Evolutionary conservation across 1,284 basidiomycete species (phyloP).

Genomic region (Melampsora abietis-canadensis): DNA sequence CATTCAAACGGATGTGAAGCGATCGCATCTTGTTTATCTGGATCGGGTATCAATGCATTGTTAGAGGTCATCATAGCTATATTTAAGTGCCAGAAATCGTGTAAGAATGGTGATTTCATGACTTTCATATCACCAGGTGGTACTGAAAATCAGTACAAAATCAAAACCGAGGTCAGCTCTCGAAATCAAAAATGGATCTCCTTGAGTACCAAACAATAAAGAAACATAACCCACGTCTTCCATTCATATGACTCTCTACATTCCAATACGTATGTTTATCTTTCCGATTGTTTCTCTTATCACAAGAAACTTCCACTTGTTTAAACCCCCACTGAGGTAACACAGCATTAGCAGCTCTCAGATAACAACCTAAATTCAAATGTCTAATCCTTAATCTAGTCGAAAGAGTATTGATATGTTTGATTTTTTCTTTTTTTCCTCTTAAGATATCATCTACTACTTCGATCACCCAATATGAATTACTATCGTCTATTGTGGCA

Average conservation of each 20-base stretch:
- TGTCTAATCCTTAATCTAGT: slow-evolving; percentile 84
- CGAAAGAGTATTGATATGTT: slow-evolving; percentile 79
- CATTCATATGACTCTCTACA: slow-evolving; percentile 94
- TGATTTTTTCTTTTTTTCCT: slow-evolving; percentile 60
- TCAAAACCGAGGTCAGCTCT: slow-evolving; percentile 4
- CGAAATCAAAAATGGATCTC: slow-evolving; percentile 22
- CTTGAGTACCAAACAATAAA: slow-evolving; percentile 2
- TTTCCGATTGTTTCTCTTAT: slow-evolving; percentile 75
- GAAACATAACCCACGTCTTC: slow-evolving; percentile 64
- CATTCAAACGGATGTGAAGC: slow-evolving; percentile 89
- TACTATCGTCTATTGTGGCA: slow-evolving; percentile 73
- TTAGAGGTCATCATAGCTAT: slow-evolving; percentile 99
- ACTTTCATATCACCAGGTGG: slow-evolving; percentile 75
- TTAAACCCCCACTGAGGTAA: slow-evolving; percentile 99
- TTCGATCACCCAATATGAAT: slow-evolving; percentile 91
- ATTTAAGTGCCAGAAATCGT: slow-evolving; percentile 97
- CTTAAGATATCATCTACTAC: slow-evolving; percentile 82
- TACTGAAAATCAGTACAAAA: slow-evolving; percentile 58
- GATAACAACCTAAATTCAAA: slow-evolving; percentile 73
- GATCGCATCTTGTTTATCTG: slow-evolving; percentile 95
- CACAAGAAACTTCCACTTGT: slow-evolving; percentile 92
- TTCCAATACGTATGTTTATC: slow-evolving; percentile 96
- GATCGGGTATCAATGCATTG: slow-evolving; percentile 92
- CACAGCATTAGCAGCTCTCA: slow-evolving; percentile 80
- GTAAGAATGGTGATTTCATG: slow-evolving; percentile 86